phyloP scores from a whole-genome alignment of 1,284 basidiomycete species.

The Marasmius fiardii region DNA sequence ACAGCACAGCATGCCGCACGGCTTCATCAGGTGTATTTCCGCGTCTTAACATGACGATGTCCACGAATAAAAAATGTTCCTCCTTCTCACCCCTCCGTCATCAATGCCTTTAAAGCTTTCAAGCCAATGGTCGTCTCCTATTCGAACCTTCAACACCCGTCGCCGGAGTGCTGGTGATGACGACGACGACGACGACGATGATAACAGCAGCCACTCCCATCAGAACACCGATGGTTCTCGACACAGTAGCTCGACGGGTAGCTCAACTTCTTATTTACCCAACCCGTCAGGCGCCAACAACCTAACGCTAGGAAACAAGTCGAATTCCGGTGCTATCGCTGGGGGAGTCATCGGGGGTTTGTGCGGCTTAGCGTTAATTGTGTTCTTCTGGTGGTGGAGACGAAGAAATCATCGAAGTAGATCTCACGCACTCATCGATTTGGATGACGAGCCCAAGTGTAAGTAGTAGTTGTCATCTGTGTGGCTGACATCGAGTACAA shows the following conservation, averaged over 20 bases:
- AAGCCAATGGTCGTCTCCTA: neutral
- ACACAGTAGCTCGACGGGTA: neutral
- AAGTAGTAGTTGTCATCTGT: neutral
- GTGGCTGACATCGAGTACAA: neutral
- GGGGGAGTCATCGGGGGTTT: constrained; percentile 9
- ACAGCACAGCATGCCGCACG: neutral
- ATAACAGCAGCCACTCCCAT: neutral
- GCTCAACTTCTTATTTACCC: neutral
- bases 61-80: neutral
- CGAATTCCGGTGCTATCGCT: constrained; percentile 6
- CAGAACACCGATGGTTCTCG: neutral
- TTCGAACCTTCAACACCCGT: neutral
- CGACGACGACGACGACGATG: constrained; percentile 4
- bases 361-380: constrained; percentile 2
- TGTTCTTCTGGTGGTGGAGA: constrained; percentile 7
- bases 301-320: neutral
- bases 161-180: neutral
- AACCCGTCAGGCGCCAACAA: neutral
- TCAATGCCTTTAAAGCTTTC: neutral
- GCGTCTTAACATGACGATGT: neutral
- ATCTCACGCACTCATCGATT: constrained; percentile 1
- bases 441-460: constrained; percentile 6
- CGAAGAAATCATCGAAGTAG: neutral
- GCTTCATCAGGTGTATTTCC: neutral
- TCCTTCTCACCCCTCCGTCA: neutral